Conservation (phyloP, 306 rosid genomes). For the Gastrolobium villosum region DNA sequence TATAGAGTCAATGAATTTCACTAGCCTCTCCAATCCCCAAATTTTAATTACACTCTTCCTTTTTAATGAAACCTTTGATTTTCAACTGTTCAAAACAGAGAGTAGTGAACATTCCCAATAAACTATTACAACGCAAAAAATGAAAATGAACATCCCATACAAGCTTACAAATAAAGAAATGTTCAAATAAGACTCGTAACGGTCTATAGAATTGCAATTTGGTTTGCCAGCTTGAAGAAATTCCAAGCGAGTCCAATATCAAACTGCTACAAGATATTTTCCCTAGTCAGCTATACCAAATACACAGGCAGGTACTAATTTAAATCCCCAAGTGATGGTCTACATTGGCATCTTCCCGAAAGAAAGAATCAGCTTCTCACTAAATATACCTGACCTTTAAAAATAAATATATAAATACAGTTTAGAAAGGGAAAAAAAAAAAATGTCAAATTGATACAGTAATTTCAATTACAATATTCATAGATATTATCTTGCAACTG, state of each 20-base stretch:
- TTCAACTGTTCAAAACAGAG: not conserved
- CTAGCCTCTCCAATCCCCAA: not conserved
- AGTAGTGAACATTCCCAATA: slow-evolving; percentile 41
- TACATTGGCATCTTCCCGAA: slow-evolving; percentile 41
- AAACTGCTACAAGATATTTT: slow-evolving; percentile 34
- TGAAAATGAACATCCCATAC: slow-evolving; percentile 23
- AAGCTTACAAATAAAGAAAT: slow-evolving; percentile 29
- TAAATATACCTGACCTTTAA: slow-evolving; percentile 44
- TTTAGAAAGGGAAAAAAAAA: not conserved
- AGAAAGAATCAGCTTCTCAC: slow-evolving; percentile 41
- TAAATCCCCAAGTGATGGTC: slow-evolving; percentile 33
- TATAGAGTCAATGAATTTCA: not conserved
- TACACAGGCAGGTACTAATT: slow-evolving; percentile 33
- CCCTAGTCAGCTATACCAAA: slow-evolving; percentile 39
- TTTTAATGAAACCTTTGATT: not conserved
- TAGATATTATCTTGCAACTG: not conserved
- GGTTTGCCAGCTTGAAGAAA: slow-evolving; percentile 19
- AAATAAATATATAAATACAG: not conserved
- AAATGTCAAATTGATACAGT: slow-evolving; percentile 3
- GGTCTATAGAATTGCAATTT: not conserved
- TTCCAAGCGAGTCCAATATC: slow-evolving; percentile 21
- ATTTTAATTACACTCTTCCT: not conserved
- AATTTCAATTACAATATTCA: slow-evolving; percentile 32
- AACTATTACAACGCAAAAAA: slow-evolving; percentile 46
- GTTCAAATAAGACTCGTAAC: slow-evolving; percentile 24